Evolutionary conservation across 2,329 filamentous ascomycete species (phyloP), one percentile per base, ranked within the genome.

Genomic region (Aphanocladium album): DNA sequence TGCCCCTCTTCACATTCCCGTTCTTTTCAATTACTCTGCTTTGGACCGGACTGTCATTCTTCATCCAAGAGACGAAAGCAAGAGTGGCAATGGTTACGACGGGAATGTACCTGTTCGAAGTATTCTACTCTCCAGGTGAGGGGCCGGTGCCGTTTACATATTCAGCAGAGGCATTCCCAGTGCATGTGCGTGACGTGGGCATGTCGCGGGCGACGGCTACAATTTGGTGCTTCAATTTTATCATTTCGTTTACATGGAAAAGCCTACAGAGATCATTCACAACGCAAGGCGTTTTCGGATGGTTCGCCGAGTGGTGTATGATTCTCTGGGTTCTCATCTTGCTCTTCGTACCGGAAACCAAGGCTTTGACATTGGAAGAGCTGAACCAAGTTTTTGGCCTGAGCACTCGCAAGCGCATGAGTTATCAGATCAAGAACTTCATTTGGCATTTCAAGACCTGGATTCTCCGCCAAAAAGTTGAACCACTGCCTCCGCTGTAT

Each of bases 351-450:
- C 79, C 79, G 0, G 79, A 81, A 68, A 81, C 79, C 2, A 81
- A 81, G 69, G 77, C 80, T 41, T 75, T 77, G 58, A 81, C 79
- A 0, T 72, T 82, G 0, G 79, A 81, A 62, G 79, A 81, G 60
- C 75, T 82, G 9, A 79, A 81, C 68, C 77, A 77, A 37, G 76
- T 81, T 35, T 82, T 81, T 51, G 72, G 72, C 7, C 74, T 80
- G 14, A 73, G 74, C 19, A 74, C 71, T 62, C 67, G 70, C 57
- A 76, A 73, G 52, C 78, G 79, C 16, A 30, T 50, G 35, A 39
- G 35, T 11, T 39, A 39, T 39, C 35, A 39, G 16, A 11, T 39
- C 16, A 39, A 39, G 12, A 39, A 39, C 12, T 12, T 17, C 16
- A 58, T 61, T 16, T 64, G 63, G 63, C 61, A 64, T 46, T 62